Evolutionary conservation across 495 filamentous ascomycete genomes (phyloP).

Genomic region (Glonium stellatum): DNA sequence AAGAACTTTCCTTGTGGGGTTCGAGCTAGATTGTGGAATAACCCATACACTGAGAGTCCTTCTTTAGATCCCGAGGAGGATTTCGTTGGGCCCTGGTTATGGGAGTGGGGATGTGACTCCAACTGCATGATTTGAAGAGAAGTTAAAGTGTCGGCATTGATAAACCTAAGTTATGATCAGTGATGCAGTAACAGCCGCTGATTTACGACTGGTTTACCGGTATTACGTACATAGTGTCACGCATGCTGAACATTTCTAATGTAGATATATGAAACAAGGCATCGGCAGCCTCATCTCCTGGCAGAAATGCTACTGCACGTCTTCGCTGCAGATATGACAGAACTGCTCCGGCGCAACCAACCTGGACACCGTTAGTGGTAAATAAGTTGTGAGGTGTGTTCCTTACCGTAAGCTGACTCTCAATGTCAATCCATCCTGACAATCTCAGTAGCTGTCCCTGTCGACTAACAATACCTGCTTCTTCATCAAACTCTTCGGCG

Average conservation of each 20-base stretch:
- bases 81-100: conserved; percentile 68
- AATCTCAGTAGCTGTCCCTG: conserved; percentile 67
- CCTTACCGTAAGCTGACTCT: conserved; percentile 58
- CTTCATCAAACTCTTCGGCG: conserved; percentile 41
- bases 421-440: conserved; percentile 67
- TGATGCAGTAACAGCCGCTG: conserved; percentile 12
- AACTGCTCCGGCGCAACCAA: conserved; percentile 79
- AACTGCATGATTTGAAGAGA: conserved; percentile 82
- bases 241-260: conserved; percentile 72
- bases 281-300: conserved; percentile 45
- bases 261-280: conserved; percentile 52
- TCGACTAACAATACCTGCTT: conserved; percentile 44
- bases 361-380: conserved; percentile 20
- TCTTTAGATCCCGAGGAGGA: conserved; percentile 71
- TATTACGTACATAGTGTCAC: conserved; percentile 59
- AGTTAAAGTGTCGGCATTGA: conserved; percentile 70
- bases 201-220: background rate
- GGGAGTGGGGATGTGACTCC: conserved; percentile 77
- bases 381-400: background rate
- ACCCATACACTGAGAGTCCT: conserved; percentile 79
- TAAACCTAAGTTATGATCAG: conserved; percentile 47
- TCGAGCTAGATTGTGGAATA: conserved; percentile 69
- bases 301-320: conserved; percentile 51
- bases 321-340: conserved; percentile 71
- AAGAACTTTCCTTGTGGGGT: conserved; percentile 74